phyloP scores from a whole-genome alignment of 2,329 filamentous ascomycete genomes.

The Lachnellula subtilissima region DNA sequence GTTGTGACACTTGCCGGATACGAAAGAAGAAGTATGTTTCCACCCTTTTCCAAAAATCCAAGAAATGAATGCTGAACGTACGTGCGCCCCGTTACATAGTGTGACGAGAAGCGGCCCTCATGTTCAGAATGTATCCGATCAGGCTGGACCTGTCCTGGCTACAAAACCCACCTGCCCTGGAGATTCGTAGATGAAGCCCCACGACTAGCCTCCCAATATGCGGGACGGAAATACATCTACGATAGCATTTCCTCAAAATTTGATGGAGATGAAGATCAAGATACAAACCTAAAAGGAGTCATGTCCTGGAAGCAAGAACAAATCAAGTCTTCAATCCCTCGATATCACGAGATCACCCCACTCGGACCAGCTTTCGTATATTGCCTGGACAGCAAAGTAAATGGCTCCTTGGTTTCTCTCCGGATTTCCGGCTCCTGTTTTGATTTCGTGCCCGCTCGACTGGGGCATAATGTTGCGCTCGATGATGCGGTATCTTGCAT shows the following conservation, averaged over 20 bases:
- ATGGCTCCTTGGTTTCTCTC: conserved; percentile 6
- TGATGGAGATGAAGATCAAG: conserved; percentile 1
- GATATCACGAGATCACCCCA: conserved; percentile 2
- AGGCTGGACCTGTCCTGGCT: conserved; percentile 15
- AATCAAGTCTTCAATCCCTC: not conserved
- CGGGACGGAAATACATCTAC: conserved; percentile 5
- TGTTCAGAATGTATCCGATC: conserved; percentile 15
- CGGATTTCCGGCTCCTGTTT: conserved; percentile 9
- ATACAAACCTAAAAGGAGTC: not conserved
- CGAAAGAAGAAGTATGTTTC: conserved; percentile 16
- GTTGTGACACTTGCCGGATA: conserved; percentile 15
- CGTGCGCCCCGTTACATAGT: not conserved
- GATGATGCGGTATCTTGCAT: conserved; percentile 16
- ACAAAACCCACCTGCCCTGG: conserved; percentile 3
- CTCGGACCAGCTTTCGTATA: conserved; percentile 7
- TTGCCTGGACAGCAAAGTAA: conserved; percentile 11
- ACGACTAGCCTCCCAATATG: conserved; percentile 6
- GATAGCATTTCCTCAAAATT: not conserved
- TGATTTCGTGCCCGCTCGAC: conserved; percentile 8
- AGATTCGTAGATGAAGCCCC: conserved; percentile 17
- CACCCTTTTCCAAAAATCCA: not conserved
- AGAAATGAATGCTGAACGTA: not conserved
- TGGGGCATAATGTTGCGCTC: conserved; percentile 12
- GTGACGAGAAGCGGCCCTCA: conserved; percentile 15
- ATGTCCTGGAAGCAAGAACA: not conserved